phyloP scores from a whole-genome alignment of 2,329 filamentous ascomycete genomes.

The Epichloe sylvatica region DNA sequence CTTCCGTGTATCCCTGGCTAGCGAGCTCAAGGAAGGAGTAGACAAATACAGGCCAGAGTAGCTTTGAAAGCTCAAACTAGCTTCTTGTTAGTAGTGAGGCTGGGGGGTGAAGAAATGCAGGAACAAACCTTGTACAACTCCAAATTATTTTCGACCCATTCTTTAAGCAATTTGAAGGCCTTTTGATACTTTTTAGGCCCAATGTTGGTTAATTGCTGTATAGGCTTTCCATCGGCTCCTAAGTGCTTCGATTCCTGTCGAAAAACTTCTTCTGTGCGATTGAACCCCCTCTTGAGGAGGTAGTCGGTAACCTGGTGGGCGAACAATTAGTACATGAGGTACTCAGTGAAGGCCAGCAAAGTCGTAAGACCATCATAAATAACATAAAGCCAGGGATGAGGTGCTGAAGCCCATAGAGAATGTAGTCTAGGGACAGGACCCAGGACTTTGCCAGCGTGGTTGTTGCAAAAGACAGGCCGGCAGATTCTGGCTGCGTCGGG shows the following conservation, averaged over 20 bases:
- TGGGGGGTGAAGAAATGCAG: neutral
- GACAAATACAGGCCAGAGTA: conserved; percentile 88
- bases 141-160: conserved; percentile 82
- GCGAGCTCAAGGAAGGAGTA: conserved; percentile 81
- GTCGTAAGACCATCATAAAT: neutral
- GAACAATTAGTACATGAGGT: conserved; percentile 6
- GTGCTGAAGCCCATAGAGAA: neutral
- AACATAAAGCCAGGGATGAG: neutral
- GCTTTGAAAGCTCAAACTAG: conserved; percentile 70
- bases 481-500: neutral
- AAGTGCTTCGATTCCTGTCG: conserved; percentile 78
- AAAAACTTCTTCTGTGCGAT: conserved; percentile 80
- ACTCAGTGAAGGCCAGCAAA: neutral
- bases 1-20: conserved; percentile 53
- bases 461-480: neutral
- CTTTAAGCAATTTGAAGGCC: conserved; percentile 58
- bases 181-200: conserved; percentile 66
- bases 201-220: conserved; percentile 52
- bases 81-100: neutral
- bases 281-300: conserved; percentile 88
- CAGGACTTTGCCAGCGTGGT: no score
- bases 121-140: conserved; percentile 74
- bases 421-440: neutral
- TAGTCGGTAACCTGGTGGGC: conserved; percentile 66
- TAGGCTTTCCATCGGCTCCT: conserved; percentile 65